These are phyloP conservation scores for Linderniella brevidens DNA, from an alignment of 257 asterid species.

Conservation along the genomic window DNA sequence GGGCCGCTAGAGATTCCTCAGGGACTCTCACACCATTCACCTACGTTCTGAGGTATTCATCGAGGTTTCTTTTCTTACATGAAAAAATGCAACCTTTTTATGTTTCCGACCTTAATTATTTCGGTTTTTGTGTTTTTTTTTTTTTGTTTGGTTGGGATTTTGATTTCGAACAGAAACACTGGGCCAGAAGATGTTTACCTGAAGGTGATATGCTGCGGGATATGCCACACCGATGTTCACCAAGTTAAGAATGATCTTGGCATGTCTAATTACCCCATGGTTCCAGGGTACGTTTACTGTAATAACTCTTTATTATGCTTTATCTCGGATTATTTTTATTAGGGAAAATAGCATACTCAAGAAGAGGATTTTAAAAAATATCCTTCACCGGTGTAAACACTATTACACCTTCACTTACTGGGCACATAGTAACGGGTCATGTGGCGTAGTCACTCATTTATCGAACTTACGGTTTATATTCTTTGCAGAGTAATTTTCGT, in stretches of 20 bases:
- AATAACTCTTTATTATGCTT: not conserved
- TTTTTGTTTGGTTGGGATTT: not conserved
- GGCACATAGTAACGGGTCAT: too few relatives aligned
- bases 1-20: slow-evolving; percentile 5
- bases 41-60: not conserved
- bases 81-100: not conserved
- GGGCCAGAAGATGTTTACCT: not conserved
- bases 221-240: slow-evolving; percentile 4
- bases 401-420: too few relatives aligned
- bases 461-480: too few relatives aligned
- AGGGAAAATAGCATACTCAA: too few relatives aligned
- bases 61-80: not conserved
- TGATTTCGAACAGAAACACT: not conserved
- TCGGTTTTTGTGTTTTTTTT: not conserved
- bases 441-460: too few relatives aligned
- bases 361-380: too few relatives aligned
- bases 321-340: too few relatives aligned
- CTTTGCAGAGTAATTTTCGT: too few relatives aligned
- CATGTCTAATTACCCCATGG: slow-evolving; percentile 15
- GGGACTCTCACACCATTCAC: not conserved
- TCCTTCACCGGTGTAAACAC: too few relatives aligned
- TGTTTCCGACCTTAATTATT: not conserved
- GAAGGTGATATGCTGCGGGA: slow-evolving; percentile 3
- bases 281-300: slow-evolving; percentile 15
- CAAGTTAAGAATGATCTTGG: not conserved